Evolutionary conservation across 1,284 basidiomycete genomes (phyloP).

Genomic region (Amylostereum chailletii): DNA sequence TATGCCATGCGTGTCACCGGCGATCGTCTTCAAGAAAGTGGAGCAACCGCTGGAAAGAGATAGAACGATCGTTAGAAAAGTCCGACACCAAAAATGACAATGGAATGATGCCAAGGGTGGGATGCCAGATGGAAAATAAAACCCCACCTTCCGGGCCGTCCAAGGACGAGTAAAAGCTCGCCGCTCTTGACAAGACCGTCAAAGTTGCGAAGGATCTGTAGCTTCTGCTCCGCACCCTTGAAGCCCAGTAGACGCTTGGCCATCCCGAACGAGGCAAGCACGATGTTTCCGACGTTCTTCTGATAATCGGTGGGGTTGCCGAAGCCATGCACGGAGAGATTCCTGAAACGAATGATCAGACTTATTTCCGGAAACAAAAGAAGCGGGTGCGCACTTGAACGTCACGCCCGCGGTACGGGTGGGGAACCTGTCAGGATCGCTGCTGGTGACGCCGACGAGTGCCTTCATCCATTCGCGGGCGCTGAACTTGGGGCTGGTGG

Average conservation of each 20-base stretch:
- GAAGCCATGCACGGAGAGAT: constrained; percentile 34
- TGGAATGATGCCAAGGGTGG: background rate
- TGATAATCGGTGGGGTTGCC: constrained; percentile 36
- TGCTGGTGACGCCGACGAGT: background rate
- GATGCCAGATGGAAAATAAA: background rate
- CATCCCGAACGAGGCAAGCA: constrained; percentile 23
- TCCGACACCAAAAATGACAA: constrained; percentile 20
- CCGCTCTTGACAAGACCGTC: constrained; percentile 17
- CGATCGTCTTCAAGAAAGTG: constrained; percentile 46
- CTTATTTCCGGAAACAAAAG: too few species aligned
- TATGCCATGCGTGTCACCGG: constrained; percentile 41
- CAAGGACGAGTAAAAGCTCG: too few species aligned
- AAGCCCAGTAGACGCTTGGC: constrained; percentile 20
- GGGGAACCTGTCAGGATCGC: background rate
- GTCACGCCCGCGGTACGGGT: constrained; percentile 17
- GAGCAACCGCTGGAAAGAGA: constrained; percentile 46
- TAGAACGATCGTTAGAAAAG: constrained; percentile 48
- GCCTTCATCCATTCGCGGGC: background rate
- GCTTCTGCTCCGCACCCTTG: constrained; percentile 23
- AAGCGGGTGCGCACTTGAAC: too few species aligned
- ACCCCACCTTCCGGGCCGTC: background rate
- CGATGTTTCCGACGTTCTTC: constrained; percentile 33
- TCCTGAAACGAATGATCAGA: constrained; percentile 32
- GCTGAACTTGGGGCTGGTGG: background rate
- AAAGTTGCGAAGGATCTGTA: constrained; percentile 36